Evolutionary conservation across 352 stramenopile genomes (phyloP), one percentile per base, ranked within the genome.

Genomic region (Pythium brassicae): DNA sequence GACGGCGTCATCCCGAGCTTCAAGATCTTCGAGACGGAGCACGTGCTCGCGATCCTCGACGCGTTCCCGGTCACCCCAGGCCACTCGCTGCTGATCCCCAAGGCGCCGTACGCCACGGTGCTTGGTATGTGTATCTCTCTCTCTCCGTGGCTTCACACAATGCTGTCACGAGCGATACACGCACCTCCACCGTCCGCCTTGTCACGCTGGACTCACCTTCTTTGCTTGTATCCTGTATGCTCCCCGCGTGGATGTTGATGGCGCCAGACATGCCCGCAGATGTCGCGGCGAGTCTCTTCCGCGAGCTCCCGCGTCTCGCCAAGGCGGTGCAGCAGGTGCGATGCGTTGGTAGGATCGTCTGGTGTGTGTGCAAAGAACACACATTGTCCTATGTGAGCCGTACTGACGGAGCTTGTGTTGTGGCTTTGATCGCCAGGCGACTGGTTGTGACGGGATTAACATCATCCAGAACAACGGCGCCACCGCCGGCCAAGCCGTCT

Each of bases 1-100:
- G 74, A 85, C 44, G 82, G 80, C 42, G 63, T 69, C 39, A 84
- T 94, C 63, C 82, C 80, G 50, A 76, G 58, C 39, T 92, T 72
- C 74, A 94, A 92, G 71, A 72, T 94, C 56, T 94, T 93, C 51
- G 85, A 94, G 74, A 93, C 83, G 32, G 80, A 92, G 57, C 80
- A 92, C 57, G 78, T 89, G 62, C 65, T 93, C 23, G 85, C 85
- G 43, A 90, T 94, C 61, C 71, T 94, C 27, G 85, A 94, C 42
- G 79, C 78, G 27, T 93, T 92, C 63, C 85, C 84, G 17, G 47
- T 74, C 34, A 74, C 72, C 32, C 71, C 78, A 0, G 85, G 82
- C 55, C 82, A 92, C 62, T 66, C 79, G 51, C 68, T 94, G 25
- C 57, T 92, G 53, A 63, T 94, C 37, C 80, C 82, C n/a, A 94